Evolutionary conservation across 140 eudicot species (phyloP).

Genomic region (Bidens hawaiensis): DNA sequence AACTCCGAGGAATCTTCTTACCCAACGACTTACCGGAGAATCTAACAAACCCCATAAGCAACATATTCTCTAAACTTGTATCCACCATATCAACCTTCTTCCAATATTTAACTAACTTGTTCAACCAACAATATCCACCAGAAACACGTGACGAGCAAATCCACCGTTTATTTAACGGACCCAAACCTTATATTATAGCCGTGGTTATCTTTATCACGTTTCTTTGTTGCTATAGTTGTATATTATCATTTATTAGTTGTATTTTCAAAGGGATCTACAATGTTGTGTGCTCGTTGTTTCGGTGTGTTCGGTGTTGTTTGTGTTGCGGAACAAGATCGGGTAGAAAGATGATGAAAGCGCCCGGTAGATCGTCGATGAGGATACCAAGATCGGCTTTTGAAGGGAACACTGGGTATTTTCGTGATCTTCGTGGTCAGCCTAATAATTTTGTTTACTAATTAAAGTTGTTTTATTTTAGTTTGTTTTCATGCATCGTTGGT

Average conservation of each 20-base stretch:
- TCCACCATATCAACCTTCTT: no score
- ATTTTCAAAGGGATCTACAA: neutral
- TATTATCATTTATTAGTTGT: conserved; percentile 6
- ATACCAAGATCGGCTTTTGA: conserved; percentile 14
- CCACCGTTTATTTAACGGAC: neutral
- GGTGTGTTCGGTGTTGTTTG: conserved; percentile 6
- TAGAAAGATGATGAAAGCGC: conserved; percentile 20
- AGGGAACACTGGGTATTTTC: conserved; percentile 27
- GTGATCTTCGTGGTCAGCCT: conserved; percentile 23
- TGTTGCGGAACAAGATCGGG: neutral
- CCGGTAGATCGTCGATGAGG: conserved; percentile 9
- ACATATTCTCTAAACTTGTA: conserved; percentile 15
- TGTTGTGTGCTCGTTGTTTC: neutral
- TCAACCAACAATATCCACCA: neutral
- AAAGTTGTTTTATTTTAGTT: no score
- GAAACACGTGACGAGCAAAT: neutral
- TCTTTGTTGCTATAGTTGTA: conserved; percentile 22
- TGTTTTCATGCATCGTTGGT: no score
- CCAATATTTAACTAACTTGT: neutral
- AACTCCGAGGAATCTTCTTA: conserved; percentile 13
- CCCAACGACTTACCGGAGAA: conserved; percentile 14
- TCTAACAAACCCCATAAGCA: conserved; percentile 1
- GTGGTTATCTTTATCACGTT: conserved; percentile 8
- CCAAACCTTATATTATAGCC: conserved; percentile 1
- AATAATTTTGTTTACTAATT: neutral